Conservation (phyloP, 139 green algal genomes). For the Chlorella sp. region DNA sequence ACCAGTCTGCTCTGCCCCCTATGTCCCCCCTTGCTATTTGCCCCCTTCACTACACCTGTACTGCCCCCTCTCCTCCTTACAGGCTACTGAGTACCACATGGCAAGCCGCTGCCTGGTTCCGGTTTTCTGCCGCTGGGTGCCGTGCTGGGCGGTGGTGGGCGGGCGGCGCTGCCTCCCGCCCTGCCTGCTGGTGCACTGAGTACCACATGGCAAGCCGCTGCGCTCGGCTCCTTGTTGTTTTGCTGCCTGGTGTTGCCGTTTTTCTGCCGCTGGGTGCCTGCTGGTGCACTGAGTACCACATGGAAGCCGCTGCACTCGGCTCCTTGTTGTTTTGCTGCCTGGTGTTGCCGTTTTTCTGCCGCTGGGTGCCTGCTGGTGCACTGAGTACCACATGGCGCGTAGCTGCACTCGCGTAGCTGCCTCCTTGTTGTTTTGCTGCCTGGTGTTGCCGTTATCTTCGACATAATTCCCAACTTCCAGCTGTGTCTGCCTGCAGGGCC, state of each 20-base stretch:
- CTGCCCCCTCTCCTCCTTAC: no score
- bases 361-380: no score
- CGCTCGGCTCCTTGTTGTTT: neutral
- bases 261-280: no score
- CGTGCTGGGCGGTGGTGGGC: no score
- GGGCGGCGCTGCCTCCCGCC: no score
- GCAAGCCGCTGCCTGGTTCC: no score
- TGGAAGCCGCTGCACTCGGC: neutral
- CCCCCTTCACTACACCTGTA: no score
- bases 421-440: neutral
- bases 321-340: neutral
- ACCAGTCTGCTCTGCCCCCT: no score
- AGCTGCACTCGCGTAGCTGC: neutral
- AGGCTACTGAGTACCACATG: no score
- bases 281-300: neutral
- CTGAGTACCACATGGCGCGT: neutral
- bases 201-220: neutral
- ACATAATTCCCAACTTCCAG: slow-evolving; percentile 47
- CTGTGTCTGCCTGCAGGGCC: slow-evolving; percentile 97
- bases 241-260: neutral
- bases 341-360: neutral
- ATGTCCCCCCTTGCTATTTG: no score
- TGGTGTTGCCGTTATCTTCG: neutral
- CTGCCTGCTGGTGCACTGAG: neutral
- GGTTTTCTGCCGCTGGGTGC: no score